These are phyloP conservation scores for Penicillium paneum DNA, from an alignment of 2,329 filamentous ascomycete species.

Conservation along the genomic window DNA sequence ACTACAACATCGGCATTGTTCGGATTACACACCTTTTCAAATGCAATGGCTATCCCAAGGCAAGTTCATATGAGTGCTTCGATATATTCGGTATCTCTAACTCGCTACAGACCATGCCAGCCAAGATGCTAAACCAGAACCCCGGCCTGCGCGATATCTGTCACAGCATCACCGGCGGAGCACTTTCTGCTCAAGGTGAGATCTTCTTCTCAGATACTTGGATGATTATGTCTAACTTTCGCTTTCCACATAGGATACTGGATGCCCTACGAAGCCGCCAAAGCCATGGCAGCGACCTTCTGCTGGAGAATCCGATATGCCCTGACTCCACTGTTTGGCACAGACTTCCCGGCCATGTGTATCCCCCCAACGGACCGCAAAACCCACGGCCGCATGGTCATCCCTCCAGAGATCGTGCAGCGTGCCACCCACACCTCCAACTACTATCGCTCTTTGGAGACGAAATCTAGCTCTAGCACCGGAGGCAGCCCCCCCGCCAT, in stretches of 20 bases:
- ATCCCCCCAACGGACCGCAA: slow-evolving; percentile 57
- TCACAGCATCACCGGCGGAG: slow-evolving; percentile 90
- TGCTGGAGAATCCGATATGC: slow-evolving; percentile 80
- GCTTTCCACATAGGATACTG: slow-evolving; percentile 69
- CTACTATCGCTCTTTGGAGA: slow-evolving; percentile 34
- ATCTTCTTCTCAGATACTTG: slow-evolving; percentile 4
- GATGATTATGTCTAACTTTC: not conserved
- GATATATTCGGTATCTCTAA: not conserved
- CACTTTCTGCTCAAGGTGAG: slow-evolving; percentile 82
- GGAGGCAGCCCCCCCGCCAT: not conserved
- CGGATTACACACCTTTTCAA: slow-evolving; percentile 95
- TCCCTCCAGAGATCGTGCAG: slow-evolving; percentile 56
- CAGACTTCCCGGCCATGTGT: slow-evolving; percentile 72
- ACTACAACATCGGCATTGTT: slow-evolving; percentile 91
- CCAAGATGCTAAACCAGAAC: slow-evolving; percentile 75
- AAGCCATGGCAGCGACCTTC: slow-evolving; percentile 83
- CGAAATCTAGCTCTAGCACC: not conserved
- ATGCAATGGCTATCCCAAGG: slow-evolving; percentile 82
- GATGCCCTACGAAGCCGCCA: slow-evolving; percentile 87
- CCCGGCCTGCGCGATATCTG: slow-evolving; percentile 82
- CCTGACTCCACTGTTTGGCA: slow-evolving; percentile 85
- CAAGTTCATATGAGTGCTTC: slow-evolving; percentile 37
- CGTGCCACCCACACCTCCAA: slow-evolving; percentile 46
- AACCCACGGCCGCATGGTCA: slow-evolving; percentile 66
- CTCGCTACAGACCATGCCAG: slow-evolving; percentile 70